Base-by-base conservation (phyloP, 768 basidiomycete species). In the Boletus tylopilopsis region DNA sequence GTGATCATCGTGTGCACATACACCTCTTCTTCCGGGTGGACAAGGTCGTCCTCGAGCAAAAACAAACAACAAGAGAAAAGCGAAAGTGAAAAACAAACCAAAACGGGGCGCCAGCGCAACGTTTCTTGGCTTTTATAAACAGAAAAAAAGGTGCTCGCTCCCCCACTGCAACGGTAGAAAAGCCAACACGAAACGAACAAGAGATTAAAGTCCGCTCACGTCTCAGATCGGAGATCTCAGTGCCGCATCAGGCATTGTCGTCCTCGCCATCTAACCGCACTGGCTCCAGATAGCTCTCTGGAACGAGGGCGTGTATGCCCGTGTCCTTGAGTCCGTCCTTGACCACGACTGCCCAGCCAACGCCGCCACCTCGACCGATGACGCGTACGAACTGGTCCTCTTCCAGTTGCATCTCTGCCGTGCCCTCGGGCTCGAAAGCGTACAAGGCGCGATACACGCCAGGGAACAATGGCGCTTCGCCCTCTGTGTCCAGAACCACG, bases 361-460 rank as follows among this genome's bases (percentile, higher is more conserved):
- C 82, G 0, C 87, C 87, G 0, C 88, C 87, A 5, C 88, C 87
- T 41, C 87, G 61, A 10, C 87, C 87, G 4, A 90, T 66, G 23
- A 90, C 87, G 2, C 73, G 72, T 13, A 93, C 83, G 40, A 87
- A 55, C 69, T 92, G 87, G 39, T 84, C 90, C 66, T 90, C 87
- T 55, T 75, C 79, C 47, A 93, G 68, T 37, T 73, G 73, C 87
- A 92, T 90, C 79, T 94, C 91, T 29, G 87, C 85, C 16, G 80
- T 81, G 2, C 88, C 85, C 58, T 91, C 87, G 0, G 87, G 85
- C 51, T 84, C 82, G 54, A 94, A 92, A 5, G 81, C 74, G 54
- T 85, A 93, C 64, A 90, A 12, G 8, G 90, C 88, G 15, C 84
- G 80, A 60, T 93, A 93, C 2, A 86, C 50, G 0, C 90, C 90